phyloP scores from a whole-genome alignment of 1,284 basidiomycete species.

The Cryptococcus jaspeensis region DNA sequence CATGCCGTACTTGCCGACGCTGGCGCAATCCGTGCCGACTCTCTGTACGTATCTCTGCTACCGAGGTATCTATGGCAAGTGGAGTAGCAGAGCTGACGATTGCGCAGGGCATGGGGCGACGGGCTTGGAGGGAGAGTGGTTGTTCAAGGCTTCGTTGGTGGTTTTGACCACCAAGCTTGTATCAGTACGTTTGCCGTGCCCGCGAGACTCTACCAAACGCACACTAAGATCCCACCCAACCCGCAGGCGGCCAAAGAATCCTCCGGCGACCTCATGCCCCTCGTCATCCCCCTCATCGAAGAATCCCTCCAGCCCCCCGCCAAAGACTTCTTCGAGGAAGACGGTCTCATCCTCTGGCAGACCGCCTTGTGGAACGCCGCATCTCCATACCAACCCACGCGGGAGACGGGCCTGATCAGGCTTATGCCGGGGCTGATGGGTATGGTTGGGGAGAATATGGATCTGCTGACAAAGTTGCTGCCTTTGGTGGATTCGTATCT shows the following conservation, averaged over 20 bases:
- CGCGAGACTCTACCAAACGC: too few species aligned
- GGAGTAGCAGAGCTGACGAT: neutral
- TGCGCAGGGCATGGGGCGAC: conserved; percentile 42
- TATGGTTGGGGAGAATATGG: conserved; percentile 68
- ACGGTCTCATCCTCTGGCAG: conserved; percentile 74
- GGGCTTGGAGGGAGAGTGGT: conserved; percentile 64
- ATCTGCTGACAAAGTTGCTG: conserved; percentile 67
- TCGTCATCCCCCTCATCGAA: conserved; percentile 69
- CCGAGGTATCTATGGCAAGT: neutral
- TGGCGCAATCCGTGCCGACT: conserved; percentile 67
- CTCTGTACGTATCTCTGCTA: conserved; percentile 61
- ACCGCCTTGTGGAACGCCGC: conserved; percentile 68
- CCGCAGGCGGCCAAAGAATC: conserved; percentile 37
- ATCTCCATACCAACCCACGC: conserved; percentile 55
- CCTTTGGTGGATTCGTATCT: conserved; percentile 77
- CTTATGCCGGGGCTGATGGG: conserved; percentile 66
- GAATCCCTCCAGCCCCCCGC: conserved; percentile 68
- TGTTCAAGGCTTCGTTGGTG: conserved; percentile 74
- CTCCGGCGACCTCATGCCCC: conserved; percentile 50
- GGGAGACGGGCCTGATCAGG: conserved; percentile 58
- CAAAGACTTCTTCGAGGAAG: conserved; percentile 71
- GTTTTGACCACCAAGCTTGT: conserved; percentile 71
- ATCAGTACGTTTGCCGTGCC: conserved; percentile 58
- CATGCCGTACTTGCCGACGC: conserved; percentile 63
- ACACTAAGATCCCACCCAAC: neutral